These are phyloP conservation scores for Populus hybrid DNA, from an alignment of 441 rosid genomes.

Conservation along the genomic window DNA sequence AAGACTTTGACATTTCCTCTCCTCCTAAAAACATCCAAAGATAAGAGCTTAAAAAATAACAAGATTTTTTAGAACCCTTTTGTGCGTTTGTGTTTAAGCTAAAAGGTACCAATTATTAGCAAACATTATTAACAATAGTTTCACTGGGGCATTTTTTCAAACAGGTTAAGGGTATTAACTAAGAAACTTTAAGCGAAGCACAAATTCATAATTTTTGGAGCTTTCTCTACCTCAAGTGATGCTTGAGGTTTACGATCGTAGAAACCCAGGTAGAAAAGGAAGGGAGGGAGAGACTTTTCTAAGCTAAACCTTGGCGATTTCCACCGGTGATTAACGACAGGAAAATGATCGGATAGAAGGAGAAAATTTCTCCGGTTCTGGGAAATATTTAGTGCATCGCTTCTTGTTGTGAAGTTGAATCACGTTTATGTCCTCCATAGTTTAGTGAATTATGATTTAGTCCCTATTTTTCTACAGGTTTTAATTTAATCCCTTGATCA, in stretches of 20 bases:
- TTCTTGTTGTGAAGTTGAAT: not conserved
- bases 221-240: not conserved
- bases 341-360: not conserved
- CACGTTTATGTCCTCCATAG: not conserved
- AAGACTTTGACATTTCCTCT: slow-evolving; percentile 71
- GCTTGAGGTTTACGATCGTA: not conserved
- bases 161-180: not conserved
- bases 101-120: not conserved
- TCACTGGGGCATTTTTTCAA: not conserved
- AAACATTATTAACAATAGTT: not conserved
- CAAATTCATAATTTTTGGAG: not conserved
- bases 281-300: not conserved
- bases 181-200: not conserved
- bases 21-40: not conserved
- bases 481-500: not conserved
- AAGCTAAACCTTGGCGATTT: not conserved
- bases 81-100: not conserved
- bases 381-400: not conserved
- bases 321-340: not conserved
- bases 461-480: too few relatives aligned
- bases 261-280: not conserved
- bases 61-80: not conserved
- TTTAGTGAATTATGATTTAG: too few relatives aligned
- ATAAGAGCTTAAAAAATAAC: not conserved
- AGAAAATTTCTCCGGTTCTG: not conserved